These are phyloP conservation scores for Umbelopsis sp. DNA, from an alignment of 192 early-diverging fungal species.

Conservation along the genomic window DNA sequence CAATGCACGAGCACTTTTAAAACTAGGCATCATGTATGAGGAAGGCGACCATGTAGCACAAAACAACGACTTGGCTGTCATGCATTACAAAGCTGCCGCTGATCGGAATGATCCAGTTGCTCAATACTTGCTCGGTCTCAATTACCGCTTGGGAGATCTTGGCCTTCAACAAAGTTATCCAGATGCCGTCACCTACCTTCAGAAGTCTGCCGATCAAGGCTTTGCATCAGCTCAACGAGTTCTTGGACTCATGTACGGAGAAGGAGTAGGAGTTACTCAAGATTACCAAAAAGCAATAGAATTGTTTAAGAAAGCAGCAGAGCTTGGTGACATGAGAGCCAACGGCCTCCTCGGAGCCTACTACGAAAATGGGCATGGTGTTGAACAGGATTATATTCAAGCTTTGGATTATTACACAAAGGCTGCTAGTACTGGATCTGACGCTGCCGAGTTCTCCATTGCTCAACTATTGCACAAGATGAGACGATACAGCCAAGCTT, in stretches of 20 bases:
- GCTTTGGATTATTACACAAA: conserved; percentile 39
- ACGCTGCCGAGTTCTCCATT: conserved; percentile 28
- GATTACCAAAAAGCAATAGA: conserved; percentile 34
- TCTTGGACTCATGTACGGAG: conserved; percentile 36
- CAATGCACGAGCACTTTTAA: conserved; percentile 32
- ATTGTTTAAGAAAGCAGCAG: conserved; percentile 43
- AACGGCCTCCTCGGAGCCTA: conserved; percentile 36
- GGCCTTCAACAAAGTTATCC: conserved; percentile 27
- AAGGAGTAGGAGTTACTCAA: conserved; percentile 25
- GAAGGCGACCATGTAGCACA: conserved; percentile 33
- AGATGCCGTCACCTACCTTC: conserved; percentile 23
- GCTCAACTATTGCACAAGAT: conserved; percentile 35
- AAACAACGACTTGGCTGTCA: conserved; percentile 27
- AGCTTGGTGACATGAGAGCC: conserved; percentile 35
- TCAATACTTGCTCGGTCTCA: conserved; percentile 38
- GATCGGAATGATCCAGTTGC: conserved; percentile 30
- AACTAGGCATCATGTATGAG: conserved; percentile 37
- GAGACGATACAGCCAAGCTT: conserved; percentile 32
- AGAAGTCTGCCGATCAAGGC: conserved; percentile 27
- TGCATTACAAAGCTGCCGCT: conserved; percentile 34
- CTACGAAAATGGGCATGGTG: conserved; percentile 43
- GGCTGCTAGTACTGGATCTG: conserved; percentile 29
- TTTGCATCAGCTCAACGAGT: conserved; percentile 34
- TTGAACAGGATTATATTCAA: conserved; percentile 25
- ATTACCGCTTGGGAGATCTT: conserved; percentile 30